Percentiles rank a stretch among this genome's conserved stretches.
Evolutionary conservation across 495 filamentous ascomycete genomes (phyloP).

Genomic region (Emericellopsis terricola): DNA sequence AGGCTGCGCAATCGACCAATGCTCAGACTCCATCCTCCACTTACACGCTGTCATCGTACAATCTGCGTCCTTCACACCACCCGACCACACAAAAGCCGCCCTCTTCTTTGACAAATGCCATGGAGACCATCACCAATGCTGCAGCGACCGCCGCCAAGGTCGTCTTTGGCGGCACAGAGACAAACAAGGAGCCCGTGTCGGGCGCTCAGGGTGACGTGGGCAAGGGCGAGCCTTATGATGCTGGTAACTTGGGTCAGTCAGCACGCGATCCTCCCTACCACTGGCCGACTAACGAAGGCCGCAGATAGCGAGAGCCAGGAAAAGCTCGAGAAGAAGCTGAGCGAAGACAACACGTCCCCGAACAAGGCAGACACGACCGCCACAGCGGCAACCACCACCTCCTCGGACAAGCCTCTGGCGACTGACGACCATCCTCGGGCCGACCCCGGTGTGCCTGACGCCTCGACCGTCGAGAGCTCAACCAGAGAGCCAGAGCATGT

Average conservation of each 20-base stretch:
- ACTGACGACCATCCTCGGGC: too few species aligned
- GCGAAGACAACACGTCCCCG: background rate
- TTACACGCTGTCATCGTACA: background rate
- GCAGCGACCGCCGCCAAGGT: conserved; percentile 24
- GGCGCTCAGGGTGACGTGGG: conserved; percentile 30
- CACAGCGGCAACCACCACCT: too few species aligned
- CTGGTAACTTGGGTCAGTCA: conserved; percentile 31
- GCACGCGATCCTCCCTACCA: background rate
- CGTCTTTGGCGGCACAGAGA: conserved; percentile 28
- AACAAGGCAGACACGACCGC: background rate
- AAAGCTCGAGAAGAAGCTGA: conserved; percentile 7
- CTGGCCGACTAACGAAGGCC: background rate
- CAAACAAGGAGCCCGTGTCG: conserved; percentile 30
- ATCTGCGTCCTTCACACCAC: background rate
- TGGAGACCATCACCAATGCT: conserved; percentile 37
- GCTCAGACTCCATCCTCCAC: background rate
- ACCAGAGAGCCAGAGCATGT: conserved; percentile 16
- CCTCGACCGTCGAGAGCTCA: too few species aligned
- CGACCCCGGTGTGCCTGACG: conserved; percentile 15
- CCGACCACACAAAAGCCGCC: too few species aligned
- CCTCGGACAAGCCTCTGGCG: too few species aligned
- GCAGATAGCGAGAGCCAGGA: conserved; percentile 4
- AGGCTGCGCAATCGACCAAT: background rate
- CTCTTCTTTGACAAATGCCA: too few species aligned
- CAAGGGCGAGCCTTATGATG: conserved; percentile 41